Conservation (phyloP, 169 alveolate species). For the Cryptosporidium viatorum region DNA sequence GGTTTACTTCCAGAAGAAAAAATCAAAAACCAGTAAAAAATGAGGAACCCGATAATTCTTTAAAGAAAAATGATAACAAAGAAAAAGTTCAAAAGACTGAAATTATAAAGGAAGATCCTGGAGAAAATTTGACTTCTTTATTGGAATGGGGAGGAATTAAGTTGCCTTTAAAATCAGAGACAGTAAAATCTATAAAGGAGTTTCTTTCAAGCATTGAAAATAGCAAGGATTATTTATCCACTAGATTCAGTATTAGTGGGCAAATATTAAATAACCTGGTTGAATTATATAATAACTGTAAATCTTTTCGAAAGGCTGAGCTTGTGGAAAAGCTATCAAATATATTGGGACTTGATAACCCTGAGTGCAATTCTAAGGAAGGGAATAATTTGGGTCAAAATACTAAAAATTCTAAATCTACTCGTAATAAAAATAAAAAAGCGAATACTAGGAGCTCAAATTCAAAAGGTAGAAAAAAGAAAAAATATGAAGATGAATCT, state of each 20-base stretch:
- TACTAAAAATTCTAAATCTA: not conserved
- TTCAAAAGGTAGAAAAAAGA: not conserved
- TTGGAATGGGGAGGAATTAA: conserved; percentile 60
- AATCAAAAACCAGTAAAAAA: not conserved
- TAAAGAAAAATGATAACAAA: not conserved
- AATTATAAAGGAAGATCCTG: not conserved
- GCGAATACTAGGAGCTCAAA: not conserved
- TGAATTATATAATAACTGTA: not conserved
- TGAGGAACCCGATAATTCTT: not conserved
- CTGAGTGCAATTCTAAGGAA: no score
- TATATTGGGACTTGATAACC: conserved; percentile 3
- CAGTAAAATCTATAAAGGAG: conserved; percentile 22
- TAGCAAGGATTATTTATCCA: conserved; percentile 8
- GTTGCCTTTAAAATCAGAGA: conserved; percentile 34
- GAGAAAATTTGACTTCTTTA: not conserved
- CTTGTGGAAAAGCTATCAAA: conserved; percentile 23
- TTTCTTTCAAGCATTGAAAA: conserved; percentile 38
- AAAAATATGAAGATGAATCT: not conserved
- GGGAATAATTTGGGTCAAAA: not conserved
- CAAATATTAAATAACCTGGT: conserved; percentile 17
- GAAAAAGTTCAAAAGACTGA: not conserved
- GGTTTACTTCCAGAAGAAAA: conserved; percentile 48
- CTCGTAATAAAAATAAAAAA: not conserved
- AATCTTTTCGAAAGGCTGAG: conserved; percentile 26
- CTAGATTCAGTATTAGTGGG: not conserved